Evolutionary conservation across 768 basidiomycete genomes (phyloP).

Genomic region (Flagelloscypha sp.): DNA sequence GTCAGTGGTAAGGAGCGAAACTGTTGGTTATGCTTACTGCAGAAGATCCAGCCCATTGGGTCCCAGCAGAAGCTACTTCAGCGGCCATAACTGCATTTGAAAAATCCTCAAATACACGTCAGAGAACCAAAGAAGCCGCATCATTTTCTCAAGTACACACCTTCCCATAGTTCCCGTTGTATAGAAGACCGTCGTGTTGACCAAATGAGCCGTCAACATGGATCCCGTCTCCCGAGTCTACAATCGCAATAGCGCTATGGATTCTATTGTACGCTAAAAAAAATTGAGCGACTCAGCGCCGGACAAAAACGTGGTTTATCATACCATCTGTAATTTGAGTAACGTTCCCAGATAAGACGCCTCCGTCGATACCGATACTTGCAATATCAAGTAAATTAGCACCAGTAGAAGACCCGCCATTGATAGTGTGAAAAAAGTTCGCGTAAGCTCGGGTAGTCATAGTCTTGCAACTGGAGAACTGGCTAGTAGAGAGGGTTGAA

Average conservation of each 20-base stretch:
- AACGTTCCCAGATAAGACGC: conserved; percentile 31
- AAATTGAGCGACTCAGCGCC: too few relatives aligned
- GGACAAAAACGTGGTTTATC: too few relatives aligned
- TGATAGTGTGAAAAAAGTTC: conserved; percentile 33
- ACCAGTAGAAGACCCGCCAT: conserved; percentile 45
- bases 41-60: conserved; percentile 35
- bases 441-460: conserved; percentile 47
- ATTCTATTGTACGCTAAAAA: conserved; percentile 41
- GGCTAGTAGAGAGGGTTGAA: conserved; percentile 28
- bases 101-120: neutral
- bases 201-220: conserved; percentile 43
- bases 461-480: conserved; percentile 36
- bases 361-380: conserved; percentile 50
- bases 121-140: conserved; percentile 17
- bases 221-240: conserved; percentile 54
- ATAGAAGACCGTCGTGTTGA: conserved; percentile 58
- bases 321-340: conserved; percentile 40
- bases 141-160: too few relatives aligned
- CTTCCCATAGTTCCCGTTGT: conserved; percentile 66
- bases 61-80: conserved; percentile 56
- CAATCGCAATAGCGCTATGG: conserved; percentile 44
- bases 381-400: conserved; percentile 63
- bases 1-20: too few relatives aligned
- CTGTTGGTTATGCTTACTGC: conserved; percentile 35
- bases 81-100: conserved; percentile 53